Evolutionary conservation across 768 basidiomycete genomes (phyloP), one percentile per base, ranked within the genome.

Genomic region (Mycena alexandri): DNA sequence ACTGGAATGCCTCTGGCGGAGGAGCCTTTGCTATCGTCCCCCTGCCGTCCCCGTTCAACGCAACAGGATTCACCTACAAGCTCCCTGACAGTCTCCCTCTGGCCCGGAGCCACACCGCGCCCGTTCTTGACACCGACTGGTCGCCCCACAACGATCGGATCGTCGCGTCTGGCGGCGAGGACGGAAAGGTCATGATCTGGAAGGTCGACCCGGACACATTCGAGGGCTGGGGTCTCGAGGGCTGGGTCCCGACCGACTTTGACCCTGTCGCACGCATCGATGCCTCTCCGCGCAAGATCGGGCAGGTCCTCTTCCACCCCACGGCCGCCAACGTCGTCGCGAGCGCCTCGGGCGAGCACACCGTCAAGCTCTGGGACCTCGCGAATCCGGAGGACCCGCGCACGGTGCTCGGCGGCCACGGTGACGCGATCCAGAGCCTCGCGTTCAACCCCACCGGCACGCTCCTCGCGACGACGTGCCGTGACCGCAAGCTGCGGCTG

Each of bases 21-120:
- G 95, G 95, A 61, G 96, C 98, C 5, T 98, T 99, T 75, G 93
- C 91, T n/a, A 90, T 99, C 75, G 83, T 98, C 6, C 98, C 97
- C 0, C 83, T 95, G 21, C 92, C 93, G 8, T 91, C 89, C 11
- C 92, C 89, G 10, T 93, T 87, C 82, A 79, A 79, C 50, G 78
- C 83, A 0, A 81, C 84, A 4, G 80, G 81, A 51, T 80, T 96
- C 73, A 88, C 90, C 9, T 83, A 86, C 76, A 96, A 94, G 79
- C 85, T 98, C 21, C 98, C 96, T 2, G 98, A 99, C 76, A 89
- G 92, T 69, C 84, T 98, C 44, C 98, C 98, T 1, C 87, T 99
- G 61, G 95, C 94, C 19, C 90, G 97, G 61, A 93, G 91, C 34
- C 92, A 94, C 78, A 90, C 91, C 1, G 92, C 89, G 2, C 83